Conservation (phyloP, 1,139 yeast genomes). For the Candida sp. region DNA sequence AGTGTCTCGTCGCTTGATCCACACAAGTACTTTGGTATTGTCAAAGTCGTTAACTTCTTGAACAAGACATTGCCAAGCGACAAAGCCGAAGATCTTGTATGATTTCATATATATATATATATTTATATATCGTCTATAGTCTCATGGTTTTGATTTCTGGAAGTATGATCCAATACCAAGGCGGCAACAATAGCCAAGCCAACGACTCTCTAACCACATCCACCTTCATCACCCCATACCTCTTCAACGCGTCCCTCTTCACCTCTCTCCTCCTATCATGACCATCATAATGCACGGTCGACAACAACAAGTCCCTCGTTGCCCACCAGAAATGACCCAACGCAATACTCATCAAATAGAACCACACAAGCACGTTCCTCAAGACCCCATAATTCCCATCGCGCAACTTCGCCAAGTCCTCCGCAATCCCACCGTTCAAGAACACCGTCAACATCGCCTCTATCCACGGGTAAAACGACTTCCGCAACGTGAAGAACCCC, state of each 20-base stretch:
- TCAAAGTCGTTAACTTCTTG: conserved; percentile 29
- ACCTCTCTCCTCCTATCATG: conserved; percentile 17
- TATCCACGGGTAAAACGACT: conserved; percentile 31
- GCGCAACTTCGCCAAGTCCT: conserved; percentile 2
- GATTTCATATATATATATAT: too few relatives aligned
- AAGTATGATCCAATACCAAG: conserved; percentile 41
- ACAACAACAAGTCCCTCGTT: conserved; percentile 25
- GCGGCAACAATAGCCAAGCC: conserved; percentile 33
- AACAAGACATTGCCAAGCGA: conserved; percentile 21
- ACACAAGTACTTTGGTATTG: conserved; percentile 30
- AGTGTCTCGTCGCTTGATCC: conserved; percentile 19
- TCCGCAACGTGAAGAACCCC: conserved; percentile 29
- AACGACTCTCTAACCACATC: conserved; percentile 18
- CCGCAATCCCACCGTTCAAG: conserved; percentile 8
- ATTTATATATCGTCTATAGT: not conserved
- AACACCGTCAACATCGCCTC: conserved; percentile 22
- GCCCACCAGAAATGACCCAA: conserved; percentile 49
- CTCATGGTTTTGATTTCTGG: conserved; percentile 13
- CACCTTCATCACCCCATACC: conserved; percentile 13
- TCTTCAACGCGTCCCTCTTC: conserved; percentile 17
- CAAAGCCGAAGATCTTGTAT: not conserved
- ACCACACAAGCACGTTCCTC: conserved; percentile 17
- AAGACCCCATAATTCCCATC: conserved; percentile 1
- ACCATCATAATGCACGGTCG: conserved; percentile 22
- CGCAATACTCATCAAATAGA: conserved; percentile 21